These are phyloP conservation scores for Heimioporus sp. DNA, from an alignment of 768 basidiomycete species.

Conservation along the genomic window DNA sequence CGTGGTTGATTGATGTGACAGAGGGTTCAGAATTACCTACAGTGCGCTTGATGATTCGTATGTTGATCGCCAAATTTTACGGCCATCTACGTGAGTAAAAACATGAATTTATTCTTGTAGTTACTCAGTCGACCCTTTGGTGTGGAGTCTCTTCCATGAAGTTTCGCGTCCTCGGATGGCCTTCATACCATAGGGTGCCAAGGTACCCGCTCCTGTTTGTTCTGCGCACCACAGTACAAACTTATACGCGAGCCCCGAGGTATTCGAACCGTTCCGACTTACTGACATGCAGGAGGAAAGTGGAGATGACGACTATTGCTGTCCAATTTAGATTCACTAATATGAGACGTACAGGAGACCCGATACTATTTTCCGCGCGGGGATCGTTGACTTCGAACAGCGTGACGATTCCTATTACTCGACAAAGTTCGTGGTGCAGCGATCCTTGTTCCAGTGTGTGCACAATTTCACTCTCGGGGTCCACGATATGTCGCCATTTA, in stretches of 20 bases:
- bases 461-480: too few species aligned
- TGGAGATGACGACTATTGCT: too few species aligned
- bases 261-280: conserved; percentile 38
- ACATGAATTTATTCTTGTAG: not conserved
- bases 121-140: not conserved
- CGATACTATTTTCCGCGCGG: too few species aligned
- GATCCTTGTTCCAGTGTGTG: too few species aligned
- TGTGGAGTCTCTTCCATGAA: too few species aligned
- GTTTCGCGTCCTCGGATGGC: conserved; percentile 34
- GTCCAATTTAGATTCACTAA: too few species aligned
- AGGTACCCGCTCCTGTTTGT: conserved; percentile 16
- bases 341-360: too few species aligned
- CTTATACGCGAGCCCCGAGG: conserved; percentile 32
- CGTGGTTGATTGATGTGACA: conserved; percentile 21
- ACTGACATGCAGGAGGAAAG: conserved; percentile 25
- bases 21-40: conserved; percentile 11
- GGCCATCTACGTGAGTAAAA: conserved; percentile 22
- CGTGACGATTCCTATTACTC: too few species aligned
- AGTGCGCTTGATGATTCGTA: conserved; percentile 18
- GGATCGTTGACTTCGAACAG: too few species aligned
- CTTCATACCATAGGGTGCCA: conserved; percentile 29
- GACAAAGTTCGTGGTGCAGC: too few species aligned
- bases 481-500: too few species aligned
- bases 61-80: conserved; percentile 17
- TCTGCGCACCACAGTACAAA: conserved; percentile 18